These are phyloP conservation scores for Diaporthe caulivora DNA, from an alignment of 2,329 filamentous ascomycete genomes.

Conservation along the genomic window DNA sequence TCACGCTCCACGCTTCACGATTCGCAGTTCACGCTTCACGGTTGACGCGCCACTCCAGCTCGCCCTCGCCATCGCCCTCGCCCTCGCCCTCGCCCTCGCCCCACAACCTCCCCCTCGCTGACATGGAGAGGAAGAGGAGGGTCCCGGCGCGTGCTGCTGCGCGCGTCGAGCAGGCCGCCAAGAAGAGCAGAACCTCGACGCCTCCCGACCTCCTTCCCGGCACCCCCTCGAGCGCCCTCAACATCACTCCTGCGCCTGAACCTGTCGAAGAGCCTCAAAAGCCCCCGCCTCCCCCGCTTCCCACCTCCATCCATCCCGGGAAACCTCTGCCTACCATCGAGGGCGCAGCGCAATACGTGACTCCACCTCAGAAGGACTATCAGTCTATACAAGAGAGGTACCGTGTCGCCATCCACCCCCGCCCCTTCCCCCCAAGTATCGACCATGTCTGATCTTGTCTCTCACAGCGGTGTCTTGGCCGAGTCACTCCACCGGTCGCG, in stretches of 20 bases:
- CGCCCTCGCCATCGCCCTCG: not conserved
- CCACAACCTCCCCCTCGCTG: constrained; percentile 32
- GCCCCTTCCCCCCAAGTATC: not conserved
- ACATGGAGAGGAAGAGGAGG: constrained; percentile 76
- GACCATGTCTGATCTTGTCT: not conserved
- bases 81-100: not conserved
- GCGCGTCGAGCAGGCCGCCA: constrained; percentile 69
- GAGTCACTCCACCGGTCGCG: constrained; percentile 81
- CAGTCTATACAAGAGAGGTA: constrained; percentile 82
- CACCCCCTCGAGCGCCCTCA: constrained; percentile 56
- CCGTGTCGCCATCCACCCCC: constrained; percentile 39
- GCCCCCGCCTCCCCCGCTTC: constrained; percentile 60
- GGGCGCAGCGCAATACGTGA: constrained; percentile 70
- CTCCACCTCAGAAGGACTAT: constrained; percentile 74
- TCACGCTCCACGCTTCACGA: not conserved
- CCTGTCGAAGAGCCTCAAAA: constrained; percentile 41
- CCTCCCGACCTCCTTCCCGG: constrained; percentile 64
- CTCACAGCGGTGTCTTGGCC: constrained; percentile 75
- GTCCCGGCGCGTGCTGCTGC: constrained; percentile 72
- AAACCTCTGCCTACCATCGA: constrained; percentile 79
- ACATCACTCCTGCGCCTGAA: constrained; percentile 49
- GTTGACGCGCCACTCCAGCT: constrained; percentile 1
- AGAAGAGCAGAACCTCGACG: constrained; percentile 67
- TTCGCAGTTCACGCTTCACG: not conserved
- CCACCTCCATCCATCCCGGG: constrained; percentile 72